Evolutionary conservation across 305 asterid genomes (phyloP).

Genomic region (Ilex paraguariensis): DNA sequence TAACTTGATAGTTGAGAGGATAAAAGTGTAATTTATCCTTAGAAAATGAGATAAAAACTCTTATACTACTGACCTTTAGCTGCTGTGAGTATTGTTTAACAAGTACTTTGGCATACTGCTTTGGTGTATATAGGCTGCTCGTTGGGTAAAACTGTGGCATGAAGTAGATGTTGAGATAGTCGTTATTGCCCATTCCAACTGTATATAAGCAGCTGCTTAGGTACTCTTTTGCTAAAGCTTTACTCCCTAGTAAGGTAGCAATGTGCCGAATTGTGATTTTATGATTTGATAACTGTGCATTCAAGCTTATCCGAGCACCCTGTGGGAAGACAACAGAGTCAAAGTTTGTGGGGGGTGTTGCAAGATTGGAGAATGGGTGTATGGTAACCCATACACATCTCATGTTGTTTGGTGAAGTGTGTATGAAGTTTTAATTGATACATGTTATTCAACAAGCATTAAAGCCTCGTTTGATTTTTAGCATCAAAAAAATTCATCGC

Average conservation of each 20-base stretch:
- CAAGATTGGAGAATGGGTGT: too few species aligned
- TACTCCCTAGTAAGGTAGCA: slow-evolving; percentile 21
- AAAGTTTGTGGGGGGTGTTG: too few species aligned
- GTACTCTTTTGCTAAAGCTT: slow-evolving; percentile 15
- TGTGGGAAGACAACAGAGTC: background rate
- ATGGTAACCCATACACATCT: too few species aligned
- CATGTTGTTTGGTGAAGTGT: too few species aligned
- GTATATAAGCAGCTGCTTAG: slow-evolving; percentile 27
- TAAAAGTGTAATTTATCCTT: too few species aligned
- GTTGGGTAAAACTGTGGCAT: slow-evolving; percentile 25
- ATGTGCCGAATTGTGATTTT: slow-evolving; percentile 11
- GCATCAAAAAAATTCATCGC: too few species aligned
- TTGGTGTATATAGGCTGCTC: slow-evolving; percentile 16
- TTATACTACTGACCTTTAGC: slow-evolving; percentile 22
- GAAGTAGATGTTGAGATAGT: slow-evolving; percentile 31
- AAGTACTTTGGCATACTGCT: slow-evolving; percentile 25
- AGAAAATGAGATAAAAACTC: too few species aligned
- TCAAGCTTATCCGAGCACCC: slow-evolving; percentile 38
- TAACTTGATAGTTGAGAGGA: too few species aligned
- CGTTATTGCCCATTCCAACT: slow-evolving; percentile 38
- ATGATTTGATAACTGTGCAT: slow-evolving; percentile 33
- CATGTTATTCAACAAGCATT: too few species aligned
- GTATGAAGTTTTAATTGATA: too few species aligned
- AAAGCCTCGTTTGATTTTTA: too few species aligned
- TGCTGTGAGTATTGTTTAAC: slow-evolving; percentile 21